Evolutionary conservation across 495 filamentous ascomycete species (phyloP).

Genomic region (Pyrenopolyporus hunteri): DNA sequence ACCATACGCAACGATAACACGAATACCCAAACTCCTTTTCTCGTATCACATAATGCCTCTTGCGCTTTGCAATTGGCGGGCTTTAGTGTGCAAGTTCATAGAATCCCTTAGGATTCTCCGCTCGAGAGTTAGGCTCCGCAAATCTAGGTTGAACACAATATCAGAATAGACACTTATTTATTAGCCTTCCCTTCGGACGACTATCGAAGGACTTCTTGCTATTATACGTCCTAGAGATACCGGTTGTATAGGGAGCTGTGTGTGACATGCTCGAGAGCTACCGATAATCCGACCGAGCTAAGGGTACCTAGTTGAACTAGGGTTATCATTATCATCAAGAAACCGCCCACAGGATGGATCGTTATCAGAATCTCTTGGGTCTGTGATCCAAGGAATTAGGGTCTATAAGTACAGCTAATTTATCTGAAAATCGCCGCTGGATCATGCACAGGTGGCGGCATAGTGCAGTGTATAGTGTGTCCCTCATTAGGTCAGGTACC

Average conservation of each 20-base stretch:
- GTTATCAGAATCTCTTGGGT: constrained; percentile 1
- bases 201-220: not conserved
- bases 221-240: constrained; percentile 3
- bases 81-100: not conserved
- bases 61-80: constrained; percentile 1
- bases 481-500: no score
- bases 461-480: no score
- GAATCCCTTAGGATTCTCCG: not conserved
- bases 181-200: not conserved
- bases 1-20: not conserved
- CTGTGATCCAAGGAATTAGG: not conserved
- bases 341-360: not conserved
- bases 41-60: not conserved
- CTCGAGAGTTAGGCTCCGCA: not conserved
- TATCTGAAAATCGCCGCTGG: no score
- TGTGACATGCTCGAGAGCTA: not conserved
- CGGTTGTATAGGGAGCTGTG: not conserved
- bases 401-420: no score
- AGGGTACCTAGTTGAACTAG: not conserved
- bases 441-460: no score
- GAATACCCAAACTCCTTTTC: constrained; percentile 4
- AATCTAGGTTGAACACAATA: constrained; percentile 2
- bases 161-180: not conserved
- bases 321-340: not conserved
- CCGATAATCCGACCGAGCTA: not conserved